These are phyloP conservation scores for Cinnamomum micranthum DNA, from an alignment of 164 flowering plant species.

Conservation along the genomic window DNA sequence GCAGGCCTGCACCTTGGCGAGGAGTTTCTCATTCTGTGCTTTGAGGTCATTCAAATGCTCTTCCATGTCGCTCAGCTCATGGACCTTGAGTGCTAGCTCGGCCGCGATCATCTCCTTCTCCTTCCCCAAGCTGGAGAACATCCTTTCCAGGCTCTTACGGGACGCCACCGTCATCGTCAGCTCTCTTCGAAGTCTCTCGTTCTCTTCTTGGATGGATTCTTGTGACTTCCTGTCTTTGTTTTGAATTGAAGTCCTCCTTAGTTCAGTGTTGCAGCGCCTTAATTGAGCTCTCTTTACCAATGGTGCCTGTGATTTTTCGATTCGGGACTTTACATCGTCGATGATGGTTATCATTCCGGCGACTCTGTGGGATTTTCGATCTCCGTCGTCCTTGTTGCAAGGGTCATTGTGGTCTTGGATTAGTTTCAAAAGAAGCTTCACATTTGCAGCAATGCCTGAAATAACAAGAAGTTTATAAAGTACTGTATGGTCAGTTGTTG, in stretches of 20 bases:
- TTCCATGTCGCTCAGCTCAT: slow-evolving; percentile 54
- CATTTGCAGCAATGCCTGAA: slow-evolving; percentile 50
- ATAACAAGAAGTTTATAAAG: slow-evolving; percentile 4
- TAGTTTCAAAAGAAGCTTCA: slow-evolving; percentile 53
- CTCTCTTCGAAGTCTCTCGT: slow-evolving; percentile 47
- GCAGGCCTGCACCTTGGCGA: slow-evolving; percentile 43
- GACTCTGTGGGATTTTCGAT: slow-evolving; percentile 40
- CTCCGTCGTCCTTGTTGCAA: slow-evolving; percentile 28
- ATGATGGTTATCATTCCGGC: slow-evolving; percentile 64
- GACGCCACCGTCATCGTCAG: slow-evolving; percentile 48
- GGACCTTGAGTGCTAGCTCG: slow-evolving; percentile 68
- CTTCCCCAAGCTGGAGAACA: slow-evolving; percentile 86
- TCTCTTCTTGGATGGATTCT: slow-evolving; percentile 37
- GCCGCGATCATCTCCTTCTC: slow-evolving; percentile 82
- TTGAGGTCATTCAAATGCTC: slow-evolving; percentile 61
- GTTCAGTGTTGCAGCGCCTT: slow-evolving; percentile 53
- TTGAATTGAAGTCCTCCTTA: slow-evolving; percentile 20
- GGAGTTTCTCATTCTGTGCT: slow-evolving; percentile 60
- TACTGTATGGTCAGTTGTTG: neutral
- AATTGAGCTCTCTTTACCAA: slow-evolving; percentile 32
- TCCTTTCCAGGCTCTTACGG: slow-evolving; percentile 61
- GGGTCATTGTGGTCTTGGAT: slow-evolving; percentile 62
- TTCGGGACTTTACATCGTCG: slow-evolving; percentile 48
- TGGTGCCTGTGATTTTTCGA: slow-evolving; percentile 41
- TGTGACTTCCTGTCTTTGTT: slow-evolving; percentile 24